These are phyloP conservation scores for Venturia effusa DNA, from an alignment of 2,329 filamentous ascomycete species.

Conservation along the genomic window DNA sequence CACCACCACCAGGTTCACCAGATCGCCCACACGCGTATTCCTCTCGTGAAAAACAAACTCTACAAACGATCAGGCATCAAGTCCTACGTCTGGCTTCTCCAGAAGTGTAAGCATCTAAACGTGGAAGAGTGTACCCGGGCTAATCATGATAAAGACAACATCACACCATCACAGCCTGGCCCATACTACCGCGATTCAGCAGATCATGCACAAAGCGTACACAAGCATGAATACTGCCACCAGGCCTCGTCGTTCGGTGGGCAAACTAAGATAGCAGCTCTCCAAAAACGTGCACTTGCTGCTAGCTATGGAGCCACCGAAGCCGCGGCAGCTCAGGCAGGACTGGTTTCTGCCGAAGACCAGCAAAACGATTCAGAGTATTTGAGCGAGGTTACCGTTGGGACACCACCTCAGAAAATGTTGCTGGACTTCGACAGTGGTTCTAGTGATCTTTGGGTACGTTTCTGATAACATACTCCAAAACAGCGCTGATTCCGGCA, in stretches of 20 bases:
- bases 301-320: neutral
- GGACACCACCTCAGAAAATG: conserved; percentile 49
- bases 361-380: conserved; percentile 58
- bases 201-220: conserved; percentile 14
- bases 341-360: conserved; percentile 49
- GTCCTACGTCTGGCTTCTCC: conserved; percentile 50
- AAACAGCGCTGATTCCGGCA: neutral
- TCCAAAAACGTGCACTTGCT: neutral
- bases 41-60: conserved; percentile 16
- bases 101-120: conserved; percentile 35
- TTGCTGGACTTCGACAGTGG: conserved; percentile 59
- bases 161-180: conserved; percentile 51
- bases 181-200: conserved; percentile 45
- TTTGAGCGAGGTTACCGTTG: conserved; percentile 52
- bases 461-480: conserved; percentile 14
- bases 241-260: neutral
- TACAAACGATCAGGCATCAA: conserved; percentile 39
- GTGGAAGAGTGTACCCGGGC: neutral
- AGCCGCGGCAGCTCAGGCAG: conserved; percentile 16
- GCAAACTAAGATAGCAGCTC: neutral
- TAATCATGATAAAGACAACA: conserved; percentile 25
- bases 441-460: conserved; percentile 47
- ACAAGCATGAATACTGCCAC: neutral
- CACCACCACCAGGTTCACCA: neutral
- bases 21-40: conserved; percentile 1